Evolutionary conservation across 2,329 filamentous ascomycete species (phyloP).

Genomic region (Alternaria postmessia): DNA sequence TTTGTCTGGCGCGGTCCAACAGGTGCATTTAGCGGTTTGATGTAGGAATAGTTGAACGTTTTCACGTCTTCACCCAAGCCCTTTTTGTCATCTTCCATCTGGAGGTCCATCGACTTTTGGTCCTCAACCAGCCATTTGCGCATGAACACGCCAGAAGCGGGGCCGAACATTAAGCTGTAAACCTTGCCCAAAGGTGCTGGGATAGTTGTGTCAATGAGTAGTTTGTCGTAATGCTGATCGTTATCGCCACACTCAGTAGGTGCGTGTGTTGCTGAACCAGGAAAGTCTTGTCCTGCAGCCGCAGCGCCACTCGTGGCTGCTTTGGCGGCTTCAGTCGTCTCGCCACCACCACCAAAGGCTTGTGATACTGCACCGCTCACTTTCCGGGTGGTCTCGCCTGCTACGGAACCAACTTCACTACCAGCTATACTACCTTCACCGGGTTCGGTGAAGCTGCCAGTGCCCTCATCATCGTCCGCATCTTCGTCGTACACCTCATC

Average conservation of each 20-base stretch:
- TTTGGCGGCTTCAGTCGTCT: slow-evolving; percentile 47
- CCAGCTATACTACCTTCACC: slow-evolving; percentile 62
- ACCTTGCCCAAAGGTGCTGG: slow-evolving; percentile 90
- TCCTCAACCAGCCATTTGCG: slow-evolving; percentile 84
- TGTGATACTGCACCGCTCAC: slow-evolving; percentile 65
- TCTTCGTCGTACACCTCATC: slow-evolving; percentile 83
- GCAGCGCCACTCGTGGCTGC: slow-evolving; percentile 53
- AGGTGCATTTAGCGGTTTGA: slow-evolving; percentile 83
- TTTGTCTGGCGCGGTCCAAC: slow-evolving; percentile 96
- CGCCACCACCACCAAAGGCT: slow-evolving; percentile 49
- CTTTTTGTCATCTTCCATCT: slow-evolving; percentile 82
- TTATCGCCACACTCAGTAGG: slow-evolving; percentile 86
- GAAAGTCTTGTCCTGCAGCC: slow-evolving; percentile 70
- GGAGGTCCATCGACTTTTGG: slow-evolving; percentile 88
- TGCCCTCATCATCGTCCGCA: slow-evolving; percentile 74
- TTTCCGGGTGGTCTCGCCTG: slow-evolving; percentile 71
- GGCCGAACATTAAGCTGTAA: slow-evolving; percentile 87
- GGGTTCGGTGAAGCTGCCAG: slow-evolving; percentile 69
- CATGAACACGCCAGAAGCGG: slow-evolving; percentile 81
- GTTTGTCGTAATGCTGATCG: slow-evolving; percentile 81
- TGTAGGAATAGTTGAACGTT: slow-evolving; percentile 80
- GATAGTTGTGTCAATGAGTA: slow-evolving; percentile 85
- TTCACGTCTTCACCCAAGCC: slow-evolving; percentile 79
- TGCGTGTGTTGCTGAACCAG: slow-evolving; percentile 80
- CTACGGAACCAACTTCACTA: slow-evolving; percentile 60